These are phyloP conservation scores for Phialophora chinensis DNA, from an alignment of 2,329 filamentous ascomycete genomes.

Conservation along the genomic window DNA sequence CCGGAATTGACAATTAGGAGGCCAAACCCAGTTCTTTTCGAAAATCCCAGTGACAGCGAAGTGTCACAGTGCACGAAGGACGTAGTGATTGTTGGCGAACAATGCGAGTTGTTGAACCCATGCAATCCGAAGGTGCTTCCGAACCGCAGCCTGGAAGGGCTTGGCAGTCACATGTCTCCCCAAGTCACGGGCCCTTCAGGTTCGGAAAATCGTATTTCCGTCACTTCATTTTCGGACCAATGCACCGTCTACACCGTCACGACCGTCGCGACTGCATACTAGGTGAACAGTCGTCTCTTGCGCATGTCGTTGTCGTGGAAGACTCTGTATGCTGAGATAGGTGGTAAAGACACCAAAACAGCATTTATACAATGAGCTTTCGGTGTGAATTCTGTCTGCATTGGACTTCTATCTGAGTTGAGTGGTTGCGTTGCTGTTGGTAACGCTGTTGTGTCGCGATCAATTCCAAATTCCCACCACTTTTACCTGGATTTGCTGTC, in stretches of 20 bases:
- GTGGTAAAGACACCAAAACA: not conserved
- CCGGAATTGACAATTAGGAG: not conserved
- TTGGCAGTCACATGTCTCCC: slow-evolving; percentile 4
- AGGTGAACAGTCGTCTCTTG: not conserved
- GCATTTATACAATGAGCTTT: not conserved
- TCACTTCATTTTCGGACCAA: not conserved
- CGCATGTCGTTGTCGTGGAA: not conserved
- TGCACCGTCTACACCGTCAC: not conserved
- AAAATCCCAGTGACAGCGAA: not conserved
- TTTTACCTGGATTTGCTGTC: not conserved
- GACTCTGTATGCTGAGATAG: not conserved
- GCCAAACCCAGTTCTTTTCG: not conserved
- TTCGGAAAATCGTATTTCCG: not conserved
- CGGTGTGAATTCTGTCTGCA: not conserved
- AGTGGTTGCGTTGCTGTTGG: not conserved
- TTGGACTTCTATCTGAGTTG: not conserved
- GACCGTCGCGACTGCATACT: not conserved
- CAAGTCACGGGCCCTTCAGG: not conserved
- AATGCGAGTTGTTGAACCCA: not conserved
- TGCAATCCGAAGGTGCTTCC: not conserved
- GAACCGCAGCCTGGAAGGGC: slow-evolving; percentile 5
- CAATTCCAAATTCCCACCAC: not conserved
- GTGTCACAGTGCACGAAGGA: not conserved
- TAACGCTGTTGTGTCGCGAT: not conserved
- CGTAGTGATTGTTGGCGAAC: not conserved